Conservation (phyloP, 305 asterid species). For the Solanum chacoense region DNA sequence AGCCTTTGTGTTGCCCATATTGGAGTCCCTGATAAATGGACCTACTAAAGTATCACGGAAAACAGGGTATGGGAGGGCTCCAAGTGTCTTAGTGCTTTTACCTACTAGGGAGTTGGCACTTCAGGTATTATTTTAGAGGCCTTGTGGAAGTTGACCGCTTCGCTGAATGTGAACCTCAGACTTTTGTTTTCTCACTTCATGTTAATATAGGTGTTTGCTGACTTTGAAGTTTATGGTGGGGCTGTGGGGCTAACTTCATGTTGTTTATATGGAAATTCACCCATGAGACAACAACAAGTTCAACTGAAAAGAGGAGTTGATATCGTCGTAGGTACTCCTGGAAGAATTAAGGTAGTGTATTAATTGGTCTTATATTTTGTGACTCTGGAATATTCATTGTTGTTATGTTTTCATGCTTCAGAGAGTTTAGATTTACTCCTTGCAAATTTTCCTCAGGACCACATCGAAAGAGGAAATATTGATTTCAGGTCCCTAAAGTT, state of each 20-base stretch:
- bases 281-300: constrained; percentile 43
- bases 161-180: not conserved
- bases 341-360: constrained; percentile 69
- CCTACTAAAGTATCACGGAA: constrained; percentile 41
- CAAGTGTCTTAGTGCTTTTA: constrained; percentile 83
- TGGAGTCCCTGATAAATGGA: constrained; percentile 79
- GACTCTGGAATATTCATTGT: not conserved
- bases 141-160: not conserved
- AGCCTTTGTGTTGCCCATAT: constrained; percentile 87
- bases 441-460: constrained; percentile 41
- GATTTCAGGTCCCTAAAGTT: constrained; percentile 67
- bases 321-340: constrained; percentile 80
- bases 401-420: not conserved
- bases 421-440: not conserved
- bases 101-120: constrained; percentile 93
- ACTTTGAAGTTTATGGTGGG: constrained; percentile 69
- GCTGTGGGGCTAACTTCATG: constrained; percentile 68
- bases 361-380: not conserved
- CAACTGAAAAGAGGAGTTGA: constrained; percentile 77
- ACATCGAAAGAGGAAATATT: constrained; percentile 63
- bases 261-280: constrained; percentile 82
- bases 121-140: constrained; percentile 19
- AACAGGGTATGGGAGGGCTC: constrained; percentile 76
- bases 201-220: constrained; percentile 47
- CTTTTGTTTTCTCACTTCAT: not conserved